Evolutionary conservation across 345 rosid genomes (phyloP).

Genomic region (Camelina hispida): DNA sequence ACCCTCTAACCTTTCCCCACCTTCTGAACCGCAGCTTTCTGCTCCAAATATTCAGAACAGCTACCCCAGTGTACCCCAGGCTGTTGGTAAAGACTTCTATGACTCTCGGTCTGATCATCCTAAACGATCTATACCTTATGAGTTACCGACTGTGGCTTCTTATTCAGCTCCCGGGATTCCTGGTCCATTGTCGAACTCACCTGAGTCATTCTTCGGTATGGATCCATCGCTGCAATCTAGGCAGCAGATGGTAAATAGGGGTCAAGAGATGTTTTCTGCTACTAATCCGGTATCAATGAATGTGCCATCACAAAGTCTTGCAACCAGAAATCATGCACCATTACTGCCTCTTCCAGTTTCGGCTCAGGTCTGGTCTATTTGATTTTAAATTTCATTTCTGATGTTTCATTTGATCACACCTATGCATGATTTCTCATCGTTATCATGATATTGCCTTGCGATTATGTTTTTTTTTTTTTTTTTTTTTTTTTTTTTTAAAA

Average conservation of each 20-base stretch:
- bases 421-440: slow-evolving; percentile 15
- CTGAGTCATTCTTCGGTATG: slow-evolving; percentile 27
- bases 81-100: slow-evolving; percentile 23
- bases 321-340: slow-evolving; percentile 36
- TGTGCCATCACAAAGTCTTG: slow-evolving; percentile 31
- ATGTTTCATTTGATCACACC: slow-evolving; percentile 8
- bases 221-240: slow-evolving; percentile 32
- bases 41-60: slow-evolving; percentile 34
- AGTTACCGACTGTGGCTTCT: slow-evolving; percentile 18
- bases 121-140: slow-evolving; percentile 16
- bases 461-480: slow-evolving; percentile 7
- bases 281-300: slow-evolving; percentile 22
- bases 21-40: slow-evolving; percentile 29
- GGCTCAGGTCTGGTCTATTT: slow-evolving; percentile 32
- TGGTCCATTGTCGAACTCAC: slow-evolving; percentile 15
- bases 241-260: slow-evolving; percentile 34
- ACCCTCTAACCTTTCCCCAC: slow-evolving; percentile 18
- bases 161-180: slow-evolving; percentile 26
- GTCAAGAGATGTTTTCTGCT: slow-evolving; percentile 38
- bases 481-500: no score
- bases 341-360: slow-evolving; percentile 37
- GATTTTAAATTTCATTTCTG: not conserved
- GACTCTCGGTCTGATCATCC: slow-evolving; percentile 27
- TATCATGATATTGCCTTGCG: not conserved
- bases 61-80: slow-evolving; percentile 32